Conservation (phyloP, 441 rosid species). For the Lagerstroemia fauriei region DNA sequence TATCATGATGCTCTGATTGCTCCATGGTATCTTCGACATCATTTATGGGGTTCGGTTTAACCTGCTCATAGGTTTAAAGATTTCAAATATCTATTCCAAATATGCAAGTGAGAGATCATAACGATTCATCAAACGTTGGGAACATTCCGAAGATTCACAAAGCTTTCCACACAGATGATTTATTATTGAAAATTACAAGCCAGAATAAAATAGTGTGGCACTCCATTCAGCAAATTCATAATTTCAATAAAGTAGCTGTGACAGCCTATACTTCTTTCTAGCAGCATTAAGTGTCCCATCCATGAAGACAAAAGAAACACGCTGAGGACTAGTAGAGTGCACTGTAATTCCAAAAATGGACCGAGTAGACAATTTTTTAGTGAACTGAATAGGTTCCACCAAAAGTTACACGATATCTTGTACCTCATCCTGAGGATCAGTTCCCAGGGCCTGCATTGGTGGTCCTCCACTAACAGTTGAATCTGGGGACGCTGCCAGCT, state of each 20-base stretch:
- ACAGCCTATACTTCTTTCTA: background rate
- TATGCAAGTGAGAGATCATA: background rate
- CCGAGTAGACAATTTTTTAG: background rate
- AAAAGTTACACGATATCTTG: background rate
- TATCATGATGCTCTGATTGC: background rate
- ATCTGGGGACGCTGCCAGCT: background rate
- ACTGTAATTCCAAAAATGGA: background rate
- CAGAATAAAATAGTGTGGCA: background rate
- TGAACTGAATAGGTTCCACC: background rate
- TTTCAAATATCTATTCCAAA: background rate
- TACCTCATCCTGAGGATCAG: background rate
- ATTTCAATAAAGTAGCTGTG: background rate
- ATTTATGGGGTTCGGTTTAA: background rate
- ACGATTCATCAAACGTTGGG: background rate
- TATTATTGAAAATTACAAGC: background rate
- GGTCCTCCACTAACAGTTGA: background rate
- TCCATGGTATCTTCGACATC: slow-evolving; percentile 1
- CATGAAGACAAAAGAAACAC: background rate
- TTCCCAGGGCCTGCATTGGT: background rate
- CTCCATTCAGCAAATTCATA: background rate
- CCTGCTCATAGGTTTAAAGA: background rate
- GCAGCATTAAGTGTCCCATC: background rate
- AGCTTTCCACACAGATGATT: background rate
- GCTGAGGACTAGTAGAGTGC: background rate
- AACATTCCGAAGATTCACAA: background rate